Base-by-base conservation (phyloP, 768 basidiomycete genomes). In the Lyophyllum decastes region DNA sequence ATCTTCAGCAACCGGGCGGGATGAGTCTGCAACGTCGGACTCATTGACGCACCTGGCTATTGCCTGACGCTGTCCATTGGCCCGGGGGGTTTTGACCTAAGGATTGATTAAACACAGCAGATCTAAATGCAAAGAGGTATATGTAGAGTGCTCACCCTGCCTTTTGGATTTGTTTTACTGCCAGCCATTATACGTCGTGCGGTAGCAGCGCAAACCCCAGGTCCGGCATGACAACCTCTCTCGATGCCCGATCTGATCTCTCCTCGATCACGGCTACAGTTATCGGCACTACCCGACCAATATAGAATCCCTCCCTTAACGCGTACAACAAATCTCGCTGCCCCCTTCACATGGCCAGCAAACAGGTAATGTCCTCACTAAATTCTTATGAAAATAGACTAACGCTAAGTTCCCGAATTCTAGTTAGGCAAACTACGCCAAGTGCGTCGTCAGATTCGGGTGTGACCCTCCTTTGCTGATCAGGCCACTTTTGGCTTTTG, bases 361-460 rank as follows among this genome's bases (percentile, higher is more conserved):
- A 80, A 74, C 85, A 87, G 82, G 87, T 84, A 57, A 55, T 77
- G 64, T 19, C 52, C 19, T 41, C 25, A 24, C 30, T 6, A 35
- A 24, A 11, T 27, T 17, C 48, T 55, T 24, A 25, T 19, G 48
- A 21, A 49, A 30, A 22, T 19, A 12, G 7, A 14, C 30, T 43
- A 51, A 19, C 53, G 14, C 19, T 21, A 30, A 54, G 40, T 35
- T 50, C 48, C n/a, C 24, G 44, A 33, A 24, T 56, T 64, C 41
- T 54, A 92, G 90, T 81, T 92, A 62, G 90, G 89, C 64, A 89
- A 90, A 72, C 71, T 92, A 43, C 86, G 84, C 60, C 90, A 92
- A 83, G 90, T 90, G 43, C 27, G 54, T 64, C 38, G 58, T 40
- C 47, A 43, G 47, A 54, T 49, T 34, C 53, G 35, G 11, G 10